A percentile compares a stretch with the other conserved stretches of the same genome.
Evolutionary conservation across 495 filamentous ascomycete genomes (phyloP).

Genomic region (Penicillium ochrochloron): DNA sequence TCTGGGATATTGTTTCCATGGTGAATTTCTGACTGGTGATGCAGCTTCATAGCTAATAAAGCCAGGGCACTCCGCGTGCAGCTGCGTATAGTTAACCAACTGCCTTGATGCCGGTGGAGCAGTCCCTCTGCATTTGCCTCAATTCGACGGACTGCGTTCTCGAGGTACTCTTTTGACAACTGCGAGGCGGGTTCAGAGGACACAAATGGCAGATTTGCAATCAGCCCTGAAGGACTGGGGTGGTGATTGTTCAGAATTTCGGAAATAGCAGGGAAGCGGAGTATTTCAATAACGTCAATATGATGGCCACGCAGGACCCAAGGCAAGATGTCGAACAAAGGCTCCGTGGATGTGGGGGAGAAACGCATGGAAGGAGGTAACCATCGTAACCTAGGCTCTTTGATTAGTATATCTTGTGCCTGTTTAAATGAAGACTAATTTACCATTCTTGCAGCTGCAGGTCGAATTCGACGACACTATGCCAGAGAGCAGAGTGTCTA

Average conservation of each 20-base stretch:
- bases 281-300: constrained; percentile 4
- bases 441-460: constrained; percentile 9
- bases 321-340: neutral
- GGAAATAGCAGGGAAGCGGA: neutral
- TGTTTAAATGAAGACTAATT: neutral
- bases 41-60: constrained; percentile 3
- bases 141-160: neutral
- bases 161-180: neutral
- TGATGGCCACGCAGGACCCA: constrained; percentile 3
- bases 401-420: neutral
- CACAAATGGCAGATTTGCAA: neutral
- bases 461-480: constrained; percentile 1
- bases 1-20: neutral
- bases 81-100: neutral
- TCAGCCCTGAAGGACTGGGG: neutral
- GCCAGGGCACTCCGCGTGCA: neutral
- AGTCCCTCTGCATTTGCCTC: constrained; percentile 1
- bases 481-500: neutral
- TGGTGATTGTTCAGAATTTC: neutral
- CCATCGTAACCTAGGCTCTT: neutral
- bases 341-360: neutral
- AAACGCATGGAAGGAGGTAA: constrained; percentile 7
- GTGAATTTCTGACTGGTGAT: neutral
- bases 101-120: constrained; percentile 2
- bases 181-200: neutral